Percentiles rank a stretch among this genome's conserved stretches.
Conservation (phyloP, 2,329 filamentous ascomycete species). For the Diaporthe nobilis region DNA sequence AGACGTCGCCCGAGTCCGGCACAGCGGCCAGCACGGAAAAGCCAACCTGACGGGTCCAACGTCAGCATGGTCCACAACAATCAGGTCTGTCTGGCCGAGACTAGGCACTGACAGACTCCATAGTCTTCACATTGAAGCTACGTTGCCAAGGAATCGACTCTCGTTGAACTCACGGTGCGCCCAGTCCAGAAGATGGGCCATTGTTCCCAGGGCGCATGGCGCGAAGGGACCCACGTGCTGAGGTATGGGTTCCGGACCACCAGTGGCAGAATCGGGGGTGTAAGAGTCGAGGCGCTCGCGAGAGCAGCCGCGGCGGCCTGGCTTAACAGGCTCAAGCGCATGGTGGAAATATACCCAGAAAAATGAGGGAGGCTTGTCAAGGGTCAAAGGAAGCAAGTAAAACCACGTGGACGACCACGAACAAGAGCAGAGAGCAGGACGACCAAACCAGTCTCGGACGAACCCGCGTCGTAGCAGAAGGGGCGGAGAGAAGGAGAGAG, state of each 20-base stretch:
- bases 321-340: slow-evolving; percentile 51
- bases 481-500: background rate
- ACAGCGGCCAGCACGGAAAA: slow-evolving; percentile 65
- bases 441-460: slow-evolving; percentile 32
- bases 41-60: slow-evolving; percentile 55
- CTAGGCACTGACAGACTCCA: background rate
- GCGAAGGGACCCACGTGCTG: slow-evolving; percentile 73
- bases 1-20: slow-evolving; percentile 58
- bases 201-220: slow-evolving; percentile 81
- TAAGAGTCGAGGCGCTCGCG: slow-evolving; percentile 65
- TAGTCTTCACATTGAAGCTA: slow-evolving; percentile 7
- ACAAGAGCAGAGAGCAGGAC: background rate
- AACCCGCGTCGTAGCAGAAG: slow-evolving; percentile 36
- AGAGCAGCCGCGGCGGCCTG: slow-evolving; percentile 53
- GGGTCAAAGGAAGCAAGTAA: background rate
- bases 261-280: slow-evolving; percentile 69
- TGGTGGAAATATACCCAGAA: slow-evolving; percentile 39
- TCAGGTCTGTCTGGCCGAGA: background rate
- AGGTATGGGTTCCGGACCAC: slow-evolving; percentile 73
- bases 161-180: slow-evolving; percentile 46
- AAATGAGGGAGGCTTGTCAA: background rate
- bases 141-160: background rate
- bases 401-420: background rate
- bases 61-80: slow-evolving; percentile 21
- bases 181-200: slow-evolving; percentile 78